phyloP scores from a whole-genome alignment of 768 basidiomycete species.

The Tricholoma sp. region DNA sequence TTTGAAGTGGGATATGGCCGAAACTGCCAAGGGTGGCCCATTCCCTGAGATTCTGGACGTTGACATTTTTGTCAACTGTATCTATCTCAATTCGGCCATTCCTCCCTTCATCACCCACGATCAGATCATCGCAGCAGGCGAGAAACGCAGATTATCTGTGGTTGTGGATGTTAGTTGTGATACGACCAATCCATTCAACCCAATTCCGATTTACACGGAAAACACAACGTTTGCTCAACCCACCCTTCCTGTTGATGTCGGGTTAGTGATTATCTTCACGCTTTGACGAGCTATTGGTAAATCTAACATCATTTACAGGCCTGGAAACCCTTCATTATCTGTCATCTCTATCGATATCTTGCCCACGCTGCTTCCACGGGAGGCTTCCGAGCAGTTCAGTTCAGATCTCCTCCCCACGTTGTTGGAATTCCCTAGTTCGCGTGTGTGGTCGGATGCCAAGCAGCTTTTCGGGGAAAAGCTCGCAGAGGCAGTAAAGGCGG shows the following conservation, averaged over 20 bases:
- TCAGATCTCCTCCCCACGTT: slow-evolving; percentile 80
- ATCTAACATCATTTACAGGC: slow-evolving; percentile 25
- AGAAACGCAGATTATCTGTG: slow-evolving; percentile 61
- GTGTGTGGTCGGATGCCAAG: slow-evolving; percentile 89
- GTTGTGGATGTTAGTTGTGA: slow-evolving; percentile 99
- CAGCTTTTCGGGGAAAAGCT: slow-evolving; percentile 65
- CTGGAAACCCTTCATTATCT: slow-evolving; percentile 62
- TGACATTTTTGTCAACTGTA: slow-evolving; percentile 99
- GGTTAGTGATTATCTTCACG: slow-evolving; percentile 40
- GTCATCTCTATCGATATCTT: slow-evolving; percentile 97
- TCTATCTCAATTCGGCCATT: slow-evolving; percentile 85
- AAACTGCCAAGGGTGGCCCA: slow-evolving; percentile 96
- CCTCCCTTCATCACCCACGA: slow-evolving; percentile 77
- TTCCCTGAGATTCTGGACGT: slow-evolving; percentile 94
- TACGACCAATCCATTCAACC: slow-evolving; percentile 98
- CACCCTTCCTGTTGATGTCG: slow-evolving; percentile 80
- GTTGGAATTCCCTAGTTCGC: slow-evolving; percentile 70
- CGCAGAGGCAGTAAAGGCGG: slow-evolving; percentile 35
- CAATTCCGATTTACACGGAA: slow-evolving; percentile 89
- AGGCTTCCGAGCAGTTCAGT: slow-evolving; percentile 97
- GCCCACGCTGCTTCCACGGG: slow-evolving; percentile 90
- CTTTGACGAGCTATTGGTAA: not conserved
- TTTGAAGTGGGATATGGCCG: slow-evolving; percentile 95
- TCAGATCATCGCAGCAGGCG: slow-evolving; percentile 69
- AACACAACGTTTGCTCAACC: slow-evolving; percentile 94